These are phyloP conservation scores for Boletus fagicola DNA, from an alignment of 768 basidiomycete genomes.

Conservation along the genomic window DNA sequence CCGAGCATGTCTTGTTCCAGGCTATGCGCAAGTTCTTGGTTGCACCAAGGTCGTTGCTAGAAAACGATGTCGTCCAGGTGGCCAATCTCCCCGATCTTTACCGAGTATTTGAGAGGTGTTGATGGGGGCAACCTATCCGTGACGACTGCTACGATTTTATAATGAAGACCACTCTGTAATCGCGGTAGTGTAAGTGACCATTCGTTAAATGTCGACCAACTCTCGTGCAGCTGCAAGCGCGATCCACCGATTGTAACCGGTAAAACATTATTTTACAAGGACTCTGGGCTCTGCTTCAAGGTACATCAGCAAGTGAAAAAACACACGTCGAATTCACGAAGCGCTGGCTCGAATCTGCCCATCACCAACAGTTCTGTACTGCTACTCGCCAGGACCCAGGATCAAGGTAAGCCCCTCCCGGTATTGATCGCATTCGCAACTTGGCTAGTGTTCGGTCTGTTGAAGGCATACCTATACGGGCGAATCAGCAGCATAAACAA, in stretches of 20 bases:
- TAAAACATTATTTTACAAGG: not conserved
- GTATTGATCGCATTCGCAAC: constrained; percentile 74
- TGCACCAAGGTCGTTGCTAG: constrained; percentile 64
- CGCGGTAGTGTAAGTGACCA: not conserved
- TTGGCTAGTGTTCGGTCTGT: constrained; percentile 73
- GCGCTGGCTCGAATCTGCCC: too few relatives aligned
- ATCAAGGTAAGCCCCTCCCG: constrained; percentile 61
- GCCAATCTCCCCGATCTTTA: constrained; percentile 91
- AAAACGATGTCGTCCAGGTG: constrained; percentile 77
- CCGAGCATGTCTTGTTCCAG: constrained; percentile 89
- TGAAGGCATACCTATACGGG: constrained; percentile 62
- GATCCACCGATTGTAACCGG: not conserved
- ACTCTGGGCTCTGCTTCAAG: not conserved
- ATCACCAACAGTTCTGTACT: not conserved
- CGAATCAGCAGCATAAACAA: not conserved
- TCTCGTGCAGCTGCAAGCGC: not conserved
- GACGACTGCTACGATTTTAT: constrained; percentile 4
- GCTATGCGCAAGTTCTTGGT: constrained; percentile 74
- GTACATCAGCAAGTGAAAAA: not conserved
- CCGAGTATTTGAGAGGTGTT: constrained; percentile 93
- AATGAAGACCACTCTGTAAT: not conserved
- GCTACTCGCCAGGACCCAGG: not conserved
- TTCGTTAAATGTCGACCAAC: not conserved
- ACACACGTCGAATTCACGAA: not conserved
- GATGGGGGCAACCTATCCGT: constrained; percentile 12